Base-by-base conservation (phyloP, 179 eudicot genomes). In the Heliamphora ciliata region DNA sequence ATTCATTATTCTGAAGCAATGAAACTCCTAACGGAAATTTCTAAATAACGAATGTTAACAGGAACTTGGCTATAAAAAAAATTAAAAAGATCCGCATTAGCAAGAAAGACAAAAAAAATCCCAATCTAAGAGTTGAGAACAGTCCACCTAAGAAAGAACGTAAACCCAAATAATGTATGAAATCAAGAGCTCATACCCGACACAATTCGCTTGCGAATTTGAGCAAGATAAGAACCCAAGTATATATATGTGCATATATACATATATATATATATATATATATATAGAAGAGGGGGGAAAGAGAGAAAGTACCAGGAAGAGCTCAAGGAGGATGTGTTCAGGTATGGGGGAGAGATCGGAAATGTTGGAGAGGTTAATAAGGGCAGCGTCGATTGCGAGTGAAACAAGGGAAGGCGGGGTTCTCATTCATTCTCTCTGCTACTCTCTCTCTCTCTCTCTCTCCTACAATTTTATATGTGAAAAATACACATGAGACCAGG, bases 281-380 rank as follows among this genome's bases (percentile, higher is more conserved):
- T 46, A 59, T 77, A 81, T 9, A 58, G 70, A 72, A 69, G 69
- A 51, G 69, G 64, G 72, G 69, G 5, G 48, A 54, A 54, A 71
- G 73, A 83, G 65, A 50, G 50, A 17, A 47, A 46, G 46, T 85
- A 92, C 97, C 89, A 65, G 77, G 55, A 94, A 89, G 86, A 92
- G 92, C 3, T 94, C 92, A 82, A 89, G 59, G 59, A 94, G 97
- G 68, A 94, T 88, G 84, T 92, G 98, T 59, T 89, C 88, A 77
- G 98, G 97, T 51, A 94, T 83, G 59, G 80, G 81, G 59, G 97
- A 93, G 80, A 93, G 92, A 87, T 94, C 97, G 13, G 92, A 87
- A 79, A 90, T 80, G 71, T 84, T 79, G 74, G 93, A 82, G 84
- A 93, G 87, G 80, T 91, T 88, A 65, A 84, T 75, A 59, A 92